phyloP scores from a whole-genome alignment of 1,284 basidiomycete genomes.

The Moniliophthora roreri region DNA sequence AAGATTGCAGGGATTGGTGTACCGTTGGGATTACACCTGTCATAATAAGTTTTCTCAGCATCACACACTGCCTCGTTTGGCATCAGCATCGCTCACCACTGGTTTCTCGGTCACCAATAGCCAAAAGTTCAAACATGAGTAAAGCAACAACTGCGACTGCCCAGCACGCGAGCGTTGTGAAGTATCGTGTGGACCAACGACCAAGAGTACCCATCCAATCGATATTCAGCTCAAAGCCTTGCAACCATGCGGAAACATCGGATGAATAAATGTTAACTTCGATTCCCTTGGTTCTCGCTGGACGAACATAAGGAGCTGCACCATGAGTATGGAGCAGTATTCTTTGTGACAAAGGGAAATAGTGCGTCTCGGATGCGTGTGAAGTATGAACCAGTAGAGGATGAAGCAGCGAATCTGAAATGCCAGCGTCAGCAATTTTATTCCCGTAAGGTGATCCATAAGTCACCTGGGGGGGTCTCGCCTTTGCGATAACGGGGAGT shows the following conservation, averaged over 20 bases:
- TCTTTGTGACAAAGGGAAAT: constrained; percentile 49
- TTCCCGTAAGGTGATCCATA: background rate
- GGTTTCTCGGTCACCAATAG: constrained; percentile 32
- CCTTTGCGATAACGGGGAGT: constrained; percentile 23
- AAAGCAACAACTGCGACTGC: constrained; percentile 61
- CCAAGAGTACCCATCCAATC: constrained; percentile 73
- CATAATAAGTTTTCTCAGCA: constrained; percentile 9
- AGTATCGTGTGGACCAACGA: constrained; percentile 70
- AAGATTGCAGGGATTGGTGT: constrained; percentile 42
- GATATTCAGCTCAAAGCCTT: constrained; percentile 49
- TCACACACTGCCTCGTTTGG: background rate
- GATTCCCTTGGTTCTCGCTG: constrained; percentile 34
- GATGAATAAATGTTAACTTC: constrained; percentile 60
- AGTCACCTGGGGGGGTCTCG: constrained; percentile 10
- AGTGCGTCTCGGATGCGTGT: constrained; percentile 65
- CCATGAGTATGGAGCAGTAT: constrained; percentile 73
- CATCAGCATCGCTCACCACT: constrained; percentile 8
- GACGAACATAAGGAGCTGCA: constrained; percentile 60
- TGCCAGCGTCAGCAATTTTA: constrained; percentile 13
- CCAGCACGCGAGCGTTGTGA: constrained; percentile 70
- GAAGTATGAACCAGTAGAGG: constrained; percentile 62
- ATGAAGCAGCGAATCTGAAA: constrained; percentile 45
- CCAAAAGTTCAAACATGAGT: constrained; percentile 54
- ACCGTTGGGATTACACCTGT: constrained; percentile 47
- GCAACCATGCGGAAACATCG: constrained; percentile 48